Base-by-base conservation (phyloP, 2,329 filamentous ascomycete genomes). In the Raffaelea arxii region DNA sequence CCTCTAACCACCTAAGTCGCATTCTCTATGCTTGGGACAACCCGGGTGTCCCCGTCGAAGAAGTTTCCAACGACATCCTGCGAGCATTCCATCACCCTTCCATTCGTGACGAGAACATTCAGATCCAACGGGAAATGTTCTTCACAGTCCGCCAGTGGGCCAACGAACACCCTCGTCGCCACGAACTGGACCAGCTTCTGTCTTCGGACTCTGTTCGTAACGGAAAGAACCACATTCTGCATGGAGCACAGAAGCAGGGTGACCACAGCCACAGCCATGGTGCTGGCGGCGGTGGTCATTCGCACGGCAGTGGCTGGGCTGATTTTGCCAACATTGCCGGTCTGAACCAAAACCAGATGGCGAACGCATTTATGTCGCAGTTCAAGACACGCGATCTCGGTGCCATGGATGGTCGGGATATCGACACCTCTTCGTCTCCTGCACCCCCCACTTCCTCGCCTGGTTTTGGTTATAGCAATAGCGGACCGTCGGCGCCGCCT, bases 11-110 rank as follows among this genome's bases (percentile, higher is more conserved):
- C 25, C 16, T 19, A 51, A 80, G 77, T 2, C 85, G 91, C 27
- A 69, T 97, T 41, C 73, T 98, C 19, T 94, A 91, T 59, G 91
- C 90, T 4, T 97, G 90, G 88, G 86, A 97, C 53, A 86, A 97
- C 60, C 78, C 84, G 3, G 80, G 83, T 38, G 81, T 95, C 1
- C 79, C 87, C 0, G 83, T 92, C 4, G 78, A 94, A 32, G 85
- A 94, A 63, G 84, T 97, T 1, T 72, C 90, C 51, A 72, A 86
- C 52, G 91, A 97, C 55, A 79, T 94, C 36, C 68, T 89, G 41
- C 78, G 78, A 22, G 81, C 87, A 11, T 94, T 97, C 68, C 92
- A 98, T 62, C 92, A 98, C 60, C 92, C 92, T 1, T 84, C 85
- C 6, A 70, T 88, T 25, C 82, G 91, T 22, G 77, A 92, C 55